These are phyloP conservation scores for Rhododendron ferrugineum DNA, from an alignment of 148 eudicot species.

Conservation along the genomic window DNA sequence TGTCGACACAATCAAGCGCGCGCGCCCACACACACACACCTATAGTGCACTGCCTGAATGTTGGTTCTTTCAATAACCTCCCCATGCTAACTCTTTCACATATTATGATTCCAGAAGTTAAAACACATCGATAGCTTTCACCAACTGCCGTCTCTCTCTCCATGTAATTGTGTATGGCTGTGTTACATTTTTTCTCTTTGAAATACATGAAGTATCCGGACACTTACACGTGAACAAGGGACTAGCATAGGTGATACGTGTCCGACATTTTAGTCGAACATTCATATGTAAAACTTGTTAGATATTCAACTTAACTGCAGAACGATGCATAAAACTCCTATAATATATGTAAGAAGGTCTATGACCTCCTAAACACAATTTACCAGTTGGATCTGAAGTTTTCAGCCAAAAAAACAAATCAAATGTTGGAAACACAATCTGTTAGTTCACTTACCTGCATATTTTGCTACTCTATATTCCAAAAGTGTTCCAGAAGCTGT, in stretches of 20 bases:
- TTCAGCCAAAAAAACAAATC: background rate
- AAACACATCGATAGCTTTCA: no score
- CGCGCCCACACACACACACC: background rate
- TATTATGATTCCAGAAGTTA: no score
- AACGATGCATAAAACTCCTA: background rate
- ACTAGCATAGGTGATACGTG: background rate
- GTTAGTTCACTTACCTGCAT: constrained; percentile 34
- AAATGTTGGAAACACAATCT: background rate
- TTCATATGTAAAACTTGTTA: background rate
- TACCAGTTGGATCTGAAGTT: background rate
- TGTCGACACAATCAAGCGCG: background rate
- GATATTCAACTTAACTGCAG: background rate
- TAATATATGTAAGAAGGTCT: background rate
- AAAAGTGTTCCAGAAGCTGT: constrained; percentile 57
- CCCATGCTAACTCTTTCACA: background rate
- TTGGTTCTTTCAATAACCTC: background rate
- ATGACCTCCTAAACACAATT: background rate
- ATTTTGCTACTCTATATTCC: constrained; percentile 49
- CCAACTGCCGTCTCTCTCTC: background rate
- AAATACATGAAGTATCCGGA: background rate
- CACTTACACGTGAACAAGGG: background rate
- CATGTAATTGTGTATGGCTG: background rate
- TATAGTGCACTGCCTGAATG: background rate
- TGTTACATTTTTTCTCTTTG: background rate
- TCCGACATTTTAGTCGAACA: background rate